Conservation (phyloP, 208 protist species). For the Crithidia brevicula region DNA sequence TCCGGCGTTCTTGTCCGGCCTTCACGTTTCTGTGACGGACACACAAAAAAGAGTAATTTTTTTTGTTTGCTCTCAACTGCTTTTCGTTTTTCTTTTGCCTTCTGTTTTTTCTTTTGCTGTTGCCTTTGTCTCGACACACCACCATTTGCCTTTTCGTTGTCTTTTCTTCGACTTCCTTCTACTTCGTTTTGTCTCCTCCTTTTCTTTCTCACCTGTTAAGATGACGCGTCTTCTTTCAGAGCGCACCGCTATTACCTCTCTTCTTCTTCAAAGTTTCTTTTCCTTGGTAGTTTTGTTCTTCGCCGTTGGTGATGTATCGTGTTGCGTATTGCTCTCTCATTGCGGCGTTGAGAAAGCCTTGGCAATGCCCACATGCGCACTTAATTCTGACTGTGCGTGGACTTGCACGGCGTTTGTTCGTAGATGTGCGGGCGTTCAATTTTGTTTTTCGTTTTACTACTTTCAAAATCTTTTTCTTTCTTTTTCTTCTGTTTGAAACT, state of each 20-base stretch:
- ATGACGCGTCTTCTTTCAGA: constrained; percentile 10
- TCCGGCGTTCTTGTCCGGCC: constrained; percentile 4
- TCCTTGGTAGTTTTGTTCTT: background rate
- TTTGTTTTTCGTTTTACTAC: background rate
- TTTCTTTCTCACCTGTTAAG: background rate
- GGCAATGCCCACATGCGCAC: background rate
- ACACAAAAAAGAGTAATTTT: too few species aligned
- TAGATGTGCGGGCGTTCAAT: background rate
- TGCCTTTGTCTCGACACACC: background rate
- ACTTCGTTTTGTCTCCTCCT: background rate
- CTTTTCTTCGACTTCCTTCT: background rate
- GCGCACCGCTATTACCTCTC: constrained; percentile 2
- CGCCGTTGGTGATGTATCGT: too few species aligned
- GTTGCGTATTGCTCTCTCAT: too few species aligned
- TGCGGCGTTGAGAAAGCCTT: too few species aligned
- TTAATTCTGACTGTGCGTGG: constrained; percentile 1
- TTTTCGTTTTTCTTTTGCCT: background rate
- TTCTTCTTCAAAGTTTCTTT: background rate
- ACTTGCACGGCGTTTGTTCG: background rate
- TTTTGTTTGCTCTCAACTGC: background rate
- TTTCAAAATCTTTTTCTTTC: constrained; percentile 14
- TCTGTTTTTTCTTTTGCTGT: constrained; percentile 14
- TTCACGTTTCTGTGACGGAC: too few species aligned
- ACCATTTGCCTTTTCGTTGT: background rate
- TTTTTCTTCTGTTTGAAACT: constrained; percentile 10